These are phyloP conservation scores for Eucalyptus decipiens DNA, from an alignment of 345 rosid species.

Conservation along the genomic window DNA sequence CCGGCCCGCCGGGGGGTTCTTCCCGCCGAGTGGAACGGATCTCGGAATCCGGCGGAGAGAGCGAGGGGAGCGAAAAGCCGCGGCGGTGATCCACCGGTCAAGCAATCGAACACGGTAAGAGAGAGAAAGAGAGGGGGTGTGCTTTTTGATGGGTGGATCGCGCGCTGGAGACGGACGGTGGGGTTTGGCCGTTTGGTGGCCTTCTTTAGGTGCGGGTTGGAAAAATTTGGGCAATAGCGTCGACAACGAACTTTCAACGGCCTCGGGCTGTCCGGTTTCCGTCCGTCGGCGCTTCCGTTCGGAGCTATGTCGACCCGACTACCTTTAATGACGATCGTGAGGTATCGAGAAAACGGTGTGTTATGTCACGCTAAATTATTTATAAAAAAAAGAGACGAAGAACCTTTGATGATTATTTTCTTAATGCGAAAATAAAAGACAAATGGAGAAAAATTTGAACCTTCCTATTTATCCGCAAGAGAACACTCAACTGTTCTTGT, in stretches of 20 bases:
- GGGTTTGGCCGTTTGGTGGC: constrained; percentile 22
- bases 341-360: fast-evolving
- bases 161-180: not conserved
- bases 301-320: not conserved
- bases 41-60: not conserved
- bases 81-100: not conserved
- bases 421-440: not conserved
- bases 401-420: not conserved
- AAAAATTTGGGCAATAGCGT: not conserved
- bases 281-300: not conserved
- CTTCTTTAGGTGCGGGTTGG: not conserved
- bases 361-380: not conserved
- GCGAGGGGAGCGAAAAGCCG: not conserved
- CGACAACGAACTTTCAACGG: constrained; percentile 19
- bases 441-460: not conserved
- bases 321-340: not conserved
- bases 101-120: not conserved
- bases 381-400: fast-evolving
- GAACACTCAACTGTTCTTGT: not conserved
- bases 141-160: not conserved
- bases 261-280: not conserved
- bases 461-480: not conserved
- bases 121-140: not conserved
- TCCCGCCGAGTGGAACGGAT: not conserved
- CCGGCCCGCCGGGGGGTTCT: not conserved